Conservation (phyloP, 2,329 filamentous ascomycete species). For the Stagonosporopsis vannaccii region DNA sequence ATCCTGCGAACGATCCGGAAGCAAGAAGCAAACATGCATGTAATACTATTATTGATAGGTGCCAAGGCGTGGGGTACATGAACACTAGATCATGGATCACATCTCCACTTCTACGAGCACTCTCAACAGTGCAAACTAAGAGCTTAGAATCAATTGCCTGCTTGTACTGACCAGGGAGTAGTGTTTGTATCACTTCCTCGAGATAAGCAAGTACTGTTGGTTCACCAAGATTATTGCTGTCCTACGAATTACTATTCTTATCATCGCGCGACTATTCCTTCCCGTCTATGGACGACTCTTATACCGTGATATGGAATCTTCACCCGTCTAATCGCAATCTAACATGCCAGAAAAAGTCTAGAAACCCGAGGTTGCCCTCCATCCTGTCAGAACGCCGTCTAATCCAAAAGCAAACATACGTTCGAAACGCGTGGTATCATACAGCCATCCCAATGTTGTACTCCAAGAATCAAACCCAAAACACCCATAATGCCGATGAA, state of each 20-base stretch:
- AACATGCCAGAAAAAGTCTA: constrained; percentile 8
- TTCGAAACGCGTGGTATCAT: constrained; percentile 19
- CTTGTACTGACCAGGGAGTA: neutral
- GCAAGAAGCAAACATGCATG: constrained; percentile 22
- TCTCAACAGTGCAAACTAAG: neutral
- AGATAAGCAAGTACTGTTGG: neutral
- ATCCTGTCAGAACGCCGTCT: constrained; percentile 20
- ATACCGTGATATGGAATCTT: constrained; percentile 1
- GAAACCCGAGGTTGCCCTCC: constrained; percentile 4
- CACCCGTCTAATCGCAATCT: constrained; percentile 16
- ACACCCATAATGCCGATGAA: constrained; percentile 24
- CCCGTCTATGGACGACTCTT: constrained; percentile 5
- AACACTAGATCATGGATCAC: constrained; percentile 15
- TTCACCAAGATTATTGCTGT: neutral
- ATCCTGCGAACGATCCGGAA: neutral
- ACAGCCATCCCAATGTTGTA: constrained; percentile 23
- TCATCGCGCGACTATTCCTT: neutral
- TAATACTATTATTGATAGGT: constrained; percentile 32
- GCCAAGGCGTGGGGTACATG: constrained; percentile 36
- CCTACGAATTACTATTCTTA: neutral
- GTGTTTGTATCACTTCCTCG: neutral
- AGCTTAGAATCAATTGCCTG: neutral
- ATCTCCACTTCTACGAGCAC: constrained; percentile 4
- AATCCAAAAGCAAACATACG: constrained; percentile 20
- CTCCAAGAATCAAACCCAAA: constrained; percentile 15